These are phyloP conservation scores for Leccinum variabile DNA, from an alignment of 1,284 basidiomycete species.

Conservation along the genomic window DNA sequence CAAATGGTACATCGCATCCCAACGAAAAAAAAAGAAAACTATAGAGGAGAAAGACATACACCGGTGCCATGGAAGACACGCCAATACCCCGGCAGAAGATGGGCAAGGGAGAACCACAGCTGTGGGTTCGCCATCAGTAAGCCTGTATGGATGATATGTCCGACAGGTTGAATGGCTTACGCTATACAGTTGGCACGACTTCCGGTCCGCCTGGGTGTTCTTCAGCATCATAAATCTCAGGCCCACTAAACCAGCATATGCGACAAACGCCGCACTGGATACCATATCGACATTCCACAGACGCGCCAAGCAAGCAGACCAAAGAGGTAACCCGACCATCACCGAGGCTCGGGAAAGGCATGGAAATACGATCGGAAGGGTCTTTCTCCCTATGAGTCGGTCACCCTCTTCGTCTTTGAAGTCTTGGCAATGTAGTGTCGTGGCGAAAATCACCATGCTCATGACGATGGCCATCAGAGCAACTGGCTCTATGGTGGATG, in stretches of 20 bases:
- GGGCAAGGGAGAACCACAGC: conserved; percentile 36
- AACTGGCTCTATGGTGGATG: conserved; percentile 26
- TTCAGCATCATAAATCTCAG: conserved; percentile 30
- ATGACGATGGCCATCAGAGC: conserved; percentile 28
- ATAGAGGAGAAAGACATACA: conserved; percentile 14
- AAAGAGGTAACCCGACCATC: conserved; percentile 31
- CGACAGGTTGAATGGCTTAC: conserved; percentile 18
- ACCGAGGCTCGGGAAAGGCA: conserved; percentile 30
- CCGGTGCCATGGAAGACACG: conserved; percentile 26
- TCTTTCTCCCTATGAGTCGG: conserved; percentile 34
- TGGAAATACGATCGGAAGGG: conserved; percentile 40
- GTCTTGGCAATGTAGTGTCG: conserved; percentile 44
- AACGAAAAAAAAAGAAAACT: not conserved
- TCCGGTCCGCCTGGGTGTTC: conserved; percentile 29
- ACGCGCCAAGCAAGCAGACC: conserved; percentile 32
- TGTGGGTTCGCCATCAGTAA: conserved; percentile 8
- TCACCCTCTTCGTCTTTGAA: conserved; percentile 44
- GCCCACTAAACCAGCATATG: conserved; percentile 34
- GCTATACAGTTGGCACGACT: conserved; percentile 37
- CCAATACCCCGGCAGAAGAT: conserved; percentile 35
- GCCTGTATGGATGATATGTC: not conserved
- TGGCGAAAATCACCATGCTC: conserved; percentile 32
- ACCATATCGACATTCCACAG: conserved; percentile 30
- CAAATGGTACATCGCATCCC: conserved; percentile 11
- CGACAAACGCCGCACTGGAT: conserved; percentile 31